Evolutionary conservation across 2,329 filamentous ascomycete species (phyloP).

Genomic region (Teratosphaeria epicoccoides): DNA sequence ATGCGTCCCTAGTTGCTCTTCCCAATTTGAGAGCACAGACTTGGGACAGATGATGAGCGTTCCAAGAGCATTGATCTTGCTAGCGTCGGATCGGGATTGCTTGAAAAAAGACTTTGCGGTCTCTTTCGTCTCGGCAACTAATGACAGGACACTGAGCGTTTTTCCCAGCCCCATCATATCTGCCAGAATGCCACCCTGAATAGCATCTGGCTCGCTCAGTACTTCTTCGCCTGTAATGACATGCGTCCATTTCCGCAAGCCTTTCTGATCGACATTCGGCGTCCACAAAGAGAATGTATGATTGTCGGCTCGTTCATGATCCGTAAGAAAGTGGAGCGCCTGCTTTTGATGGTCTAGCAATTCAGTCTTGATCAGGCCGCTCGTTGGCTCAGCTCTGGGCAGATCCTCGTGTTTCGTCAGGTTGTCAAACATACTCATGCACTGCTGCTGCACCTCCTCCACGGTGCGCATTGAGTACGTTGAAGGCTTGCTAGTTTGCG

Average conservation of each 20-base stretch:
- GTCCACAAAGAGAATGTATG: conserved; percentile 70
- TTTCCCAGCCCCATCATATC: conserved; percentile 45
- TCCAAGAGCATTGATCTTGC: conserved; percentile 55
- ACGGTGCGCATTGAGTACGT: conserved; percentile 51
- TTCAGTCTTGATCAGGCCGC: conserved; percentile 50
- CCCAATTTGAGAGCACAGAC: conserved; percentile 89
- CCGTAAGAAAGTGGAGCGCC: conserved; percentile 74
- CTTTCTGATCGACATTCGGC: conserved; percentile 44
- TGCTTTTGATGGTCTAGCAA: conserved; percentile 83
- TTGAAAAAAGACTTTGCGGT: conserved; percentile 49
- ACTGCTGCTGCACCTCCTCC: conserved; percentile 78
- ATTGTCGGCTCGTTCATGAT: conserved; percentile 52
- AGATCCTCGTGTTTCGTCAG: conserved; percentile 66
- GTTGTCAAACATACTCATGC: conserved; percentile 75
- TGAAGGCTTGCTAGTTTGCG: conserved; percentile 5
- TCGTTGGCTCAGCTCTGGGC: conserved; percentile 57
- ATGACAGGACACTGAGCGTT: conserved; percentile 66
- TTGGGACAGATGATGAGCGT: conserved; percentile 83
- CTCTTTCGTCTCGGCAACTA: conserved; percentile 56
- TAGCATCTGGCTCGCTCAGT: conserved; percentile 24
- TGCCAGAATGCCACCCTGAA: conserved; percentile 38
- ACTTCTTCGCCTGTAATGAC: conserved; percentile 65
- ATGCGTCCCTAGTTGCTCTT: conserved; percentile 80
- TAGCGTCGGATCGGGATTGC: conserved; percentile 25
- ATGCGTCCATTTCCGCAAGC: conserved; percentile 61